Base-by-base conservation (phyloP, 1,139 yeast species). In the Pichia sp. region DNA sequence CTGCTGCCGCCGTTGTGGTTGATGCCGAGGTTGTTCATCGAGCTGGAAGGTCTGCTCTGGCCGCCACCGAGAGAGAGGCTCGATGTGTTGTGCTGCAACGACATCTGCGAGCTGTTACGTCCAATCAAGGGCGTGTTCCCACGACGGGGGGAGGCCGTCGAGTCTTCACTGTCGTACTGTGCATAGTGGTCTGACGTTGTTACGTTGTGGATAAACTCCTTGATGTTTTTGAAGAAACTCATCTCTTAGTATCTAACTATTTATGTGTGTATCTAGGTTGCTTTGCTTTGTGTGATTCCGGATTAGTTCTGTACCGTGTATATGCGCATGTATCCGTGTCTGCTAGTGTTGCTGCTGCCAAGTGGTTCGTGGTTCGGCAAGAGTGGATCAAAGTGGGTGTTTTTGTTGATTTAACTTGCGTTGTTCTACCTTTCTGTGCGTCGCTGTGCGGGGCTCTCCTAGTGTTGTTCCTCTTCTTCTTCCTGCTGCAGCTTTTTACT, bases 171-270 rank as follows among this genome's bases (percentile, higher is more conserved):
- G 15, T 52, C 80, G 71, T 60, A 78, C 76, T 65, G 78, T 31
- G 86, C 86, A 64, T 81, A 81, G 66, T 81, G 85, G 62, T 81
- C 85, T n/a, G 78, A 79, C 3, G 86, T 81, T 13, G 85, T 80
- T 47, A 81, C 75, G 41, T 83, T 79, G 62, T 81, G 83, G 56
- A 80, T 70, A 61, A 81, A 80, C 41, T 82, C 76, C 55, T 69
- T 65, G 30, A 70, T 58, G 45, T 62, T 63, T 30, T 59, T 63
- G 26, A 66, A 53, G 16, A 67, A 54, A n/a, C 67, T 66, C 68
- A 65, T 65, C 11, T 31, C 8, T 23, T 16, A 26, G 29, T 19
- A 19, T 15, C 31, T 15, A 16, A 2, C 31, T 43, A n/a, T 43
- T 3, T 23, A 43, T 44, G 41, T 38, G 16, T 11, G 15, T 38